These are phyloP conservation scores for Jacaranda copaia DNA, from an alignment of 257 asterid species.

Conservation along the genomic window DNA sequence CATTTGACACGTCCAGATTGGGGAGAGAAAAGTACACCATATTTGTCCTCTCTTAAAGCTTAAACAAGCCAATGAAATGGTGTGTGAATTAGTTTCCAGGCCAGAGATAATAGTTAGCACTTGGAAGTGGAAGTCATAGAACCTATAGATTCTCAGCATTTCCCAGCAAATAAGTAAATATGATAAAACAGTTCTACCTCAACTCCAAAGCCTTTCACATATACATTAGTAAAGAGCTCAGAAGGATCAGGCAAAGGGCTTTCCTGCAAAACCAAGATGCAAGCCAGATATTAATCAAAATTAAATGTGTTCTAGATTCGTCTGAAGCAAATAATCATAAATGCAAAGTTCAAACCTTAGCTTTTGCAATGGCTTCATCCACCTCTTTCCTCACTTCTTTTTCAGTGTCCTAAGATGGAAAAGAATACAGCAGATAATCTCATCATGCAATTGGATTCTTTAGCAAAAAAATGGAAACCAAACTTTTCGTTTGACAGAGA, in stretches of 20 bases:
- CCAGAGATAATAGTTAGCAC: too few relatives aligned
- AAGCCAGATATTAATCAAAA: conserved; percentile 3
- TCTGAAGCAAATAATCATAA: not conserved
- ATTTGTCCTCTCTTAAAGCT: too few relatives aligned
- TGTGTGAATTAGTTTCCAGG: too few relatives aligned
- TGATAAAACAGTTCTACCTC: conserved; percentile 53
- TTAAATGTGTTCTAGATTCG: not conserved
- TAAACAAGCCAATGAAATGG: too few relatives aligned
- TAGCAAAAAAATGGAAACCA: not conserved
- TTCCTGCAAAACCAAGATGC: conserved; percentile 56
- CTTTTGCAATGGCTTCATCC: conserved; percentile 81
- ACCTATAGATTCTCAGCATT: not conserved
- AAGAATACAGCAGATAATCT: not conserved
- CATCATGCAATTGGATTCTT: not conserved
- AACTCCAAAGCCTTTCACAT: conserved; percentile 66
- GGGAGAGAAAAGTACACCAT: too few relatives aligned
- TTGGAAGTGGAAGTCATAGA: too few relatives aligned
- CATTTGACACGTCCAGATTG: too few relatives aligned
- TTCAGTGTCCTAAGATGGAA: conserved; percentile 61
- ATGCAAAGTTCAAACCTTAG: conserved; percentile 58
- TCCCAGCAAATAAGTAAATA: not conserved
- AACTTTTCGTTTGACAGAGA: not conserved
- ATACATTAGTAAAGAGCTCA: conserved; percentile 71
- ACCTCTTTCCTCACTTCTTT: conserved; percentile 66
- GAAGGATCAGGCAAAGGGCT: conserved; percentile 73